Conservation (phyloP, 2,329 filamentous ascomycete species). For the Arthroderma sp. region DNA sequence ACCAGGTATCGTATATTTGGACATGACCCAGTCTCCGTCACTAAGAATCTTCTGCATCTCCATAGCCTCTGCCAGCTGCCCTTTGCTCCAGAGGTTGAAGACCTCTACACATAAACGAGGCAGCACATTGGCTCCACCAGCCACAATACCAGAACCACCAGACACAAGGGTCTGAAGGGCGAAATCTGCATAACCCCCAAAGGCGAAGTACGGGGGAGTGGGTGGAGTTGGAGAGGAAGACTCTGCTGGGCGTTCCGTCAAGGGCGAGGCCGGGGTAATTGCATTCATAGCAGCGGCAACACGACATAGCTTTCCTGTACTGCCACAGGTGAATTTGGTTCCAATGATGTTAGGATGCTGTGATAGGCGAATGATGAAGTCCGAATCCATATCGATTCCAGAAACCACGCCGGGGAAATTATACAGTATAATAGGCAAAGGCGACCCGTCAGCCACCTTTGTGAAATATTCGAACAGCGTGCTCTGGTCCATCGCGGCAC, state of each 20-base stretch:
- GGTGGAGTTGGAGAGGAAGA: constrained; percentile 22
- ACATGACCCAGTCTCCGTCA: constrained; percentile 56
- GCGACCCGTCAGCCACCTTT: constrained; percentile 60
- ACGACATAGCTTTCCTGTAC: constrained; percentile 76
- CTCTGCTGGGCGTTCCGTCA: neutral
- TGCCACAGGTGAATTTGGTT: constrained; percentile 85
- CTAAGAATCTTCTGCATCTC: constrained; percentile 54
- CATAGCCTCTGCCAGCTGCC: constrained; percentile 48
- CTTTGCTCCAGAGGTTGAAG: constrained; percentile 46
- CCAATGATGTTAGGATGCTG: constrained; percentile 74
- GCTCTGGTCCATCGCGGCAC: constrained; percentile 54
- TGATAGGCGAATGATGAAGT: constrained; percentile 68
- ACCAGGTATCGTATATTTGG: constrained; percentile 55
- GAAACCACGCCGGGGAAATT: constrained; percentile 83
- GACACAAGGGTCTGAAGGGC: constrained; percentile 56
- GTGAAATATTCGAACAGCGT: constrained; percentile 62
- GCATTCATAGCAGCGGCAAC: constrained; percentile 33
- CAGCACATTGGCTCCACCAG: constrained; percentile 58
- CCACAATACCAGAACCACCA: constrained; percentile 59
- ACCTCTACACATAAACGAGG: constrained; percentile 54
- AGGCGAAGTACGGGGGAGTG: neutral
- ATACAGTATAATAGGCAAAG: constrained; percentile 68
- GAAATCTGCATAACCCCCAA: constrained; percentile 63
- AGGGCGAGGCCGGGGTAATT: neutral
- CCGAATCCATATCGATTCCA: constrained; percentile 81